Base-by-base conservation (phyloP, 306 rosid species). In the Arachis stenosperma region DNA sequence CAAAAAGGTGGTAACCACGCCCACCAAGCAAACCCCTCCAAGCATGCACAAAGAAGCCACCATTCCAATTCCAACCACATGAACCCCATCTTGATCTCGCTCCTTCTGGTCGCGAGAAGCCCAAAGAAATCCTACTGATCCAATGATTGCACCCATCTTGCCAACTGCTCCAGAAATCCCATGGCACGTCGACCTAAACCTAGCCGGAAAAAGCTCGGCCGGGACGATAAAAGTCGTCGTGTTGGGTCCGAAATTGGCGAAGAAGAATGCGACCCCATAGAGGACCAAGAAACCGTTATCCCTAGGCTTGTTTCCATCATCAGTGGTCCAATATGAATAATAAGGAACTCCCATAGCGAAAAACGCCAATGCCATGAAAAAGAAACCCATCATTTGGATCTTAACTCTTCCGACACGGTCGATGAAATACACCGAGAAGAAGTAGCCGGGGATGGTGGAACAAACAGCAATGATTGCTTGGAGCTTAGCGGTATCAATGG, bases 191-290 rank as follows among this genome's bases (percentile, higher is more conserved):
- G 97, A 83, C 40, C 97, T 53, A 30, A 89, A 88, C 67, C 97
- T 76, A 1, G 97, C 96, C 0, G 96, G 97, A 13, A 92, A 88
- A 5, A 92, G 96, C 52, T 92, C 96, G 0, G 96, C 96, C 0
- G 96, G 96, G 60, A 89, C 83, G 3, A 91, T 86, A 30, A 87
- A 91, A 8, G 96, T 89, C 2, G 97, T 91, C n/a, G 97, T 89
- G 81, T 92, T 92, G 13, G 97, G 97, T n/a, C 97, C 97, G 11
- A 92, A 92, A 42, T 92, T 92, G 2, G 96, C 81, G 63, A 89
- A 92, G 86, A 92, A 92, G 72, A 92, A 89, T 6, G 93, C 84
- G 63, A 92, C 89, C 7, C 88, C 85, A 17, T 89, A 92, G 29
- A 89, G 79, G 39, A 84, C 39, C 76, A 92, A 69, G 75, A 89